Percentiles rank a stretch among this genome's conserved stretches.
These are phyloP conservation scores for Globisporangium lucens DNA, from an alignment of 352 stramenopile genomes.

Conservation along the genomic window DNA sequence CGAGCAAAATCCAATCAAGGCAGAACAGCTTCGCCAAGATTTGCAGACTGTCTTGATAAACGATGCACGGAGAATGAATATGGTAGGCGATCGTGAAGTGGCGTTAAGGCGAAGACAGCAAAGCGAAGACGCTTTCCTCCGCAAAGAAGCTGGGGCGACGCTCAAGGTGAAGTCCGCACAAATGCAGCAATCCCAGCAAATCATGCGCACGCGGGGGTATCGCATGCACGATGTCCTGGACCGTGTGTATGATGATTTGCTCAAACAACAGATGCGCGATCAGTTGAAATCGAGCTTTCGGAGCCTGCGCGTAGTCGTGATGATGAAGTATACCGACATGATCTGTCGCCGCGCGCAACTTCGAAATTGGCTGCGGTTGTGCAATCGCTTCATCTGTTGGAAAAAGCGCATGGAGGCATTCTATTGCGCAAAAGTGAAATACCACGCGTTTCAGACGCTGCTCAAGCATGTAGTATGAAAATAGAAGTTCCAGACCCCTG, in stretches of 20 bases:
- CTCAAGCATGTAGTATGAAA: slow-evolving; percentile 47
- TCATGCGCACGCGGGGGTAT: slow-evolving; percentile 44
- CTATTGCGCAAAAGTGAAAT: slow-evolving; percentile 37
- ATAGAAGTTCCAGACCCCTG: slow-evolving; percentile 46
- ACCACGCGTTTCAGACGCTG: slow-evolving; percentile 37
- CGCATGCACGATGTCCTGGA: slow-evolving; percentile 63
- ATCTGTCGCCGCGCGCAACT: slow-evolving; percentile 47
- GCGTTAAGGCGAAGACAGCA: slow-evolving; percentile 32
- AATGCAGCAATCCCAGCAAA: slow-evolving; percentile 46
- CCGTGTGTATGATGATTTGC: slow-evolving; percentile 52
- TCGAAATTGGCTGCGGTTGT: slow-evolving; percentile 62
- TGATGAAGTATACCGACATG: slow-evolving; percentile 41
- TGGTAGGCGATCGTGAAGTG: slow-evolving; percentile 35
- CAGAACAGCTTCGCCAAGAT: slow-evolving; percentile 32
- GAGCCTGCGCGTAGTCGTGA: slow-evolving; percentile 41
- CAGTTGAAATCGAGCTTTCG: slow-evolving; percentile 59
- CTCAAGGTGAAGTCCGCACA: slow-evolving; percentile 45
- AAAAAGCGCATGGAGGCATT: slow-evolving; percentile 38
- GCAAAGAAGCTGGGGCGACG: slow-evolving; percentile 41
- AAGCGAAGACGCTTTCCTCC: slow-evolving; percentile 43
- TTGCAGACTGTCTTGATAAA: slow-evolving; percentile 32
- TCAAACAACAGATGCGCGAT: slow-evolving; percentile 33
- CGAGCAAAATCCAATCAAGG: slow-evolving; percentile 30
- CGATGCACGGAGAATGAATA: slow-evolving; percentile 27
- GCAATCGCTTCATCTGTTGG: slow-evolving; percentile 52